Evolutionary conservation across 1,284 basidiomycete genomes (phyloP), one percentile per base, ranked within the genome.

Genomic region (Puccinia brachypodii): DNA sequence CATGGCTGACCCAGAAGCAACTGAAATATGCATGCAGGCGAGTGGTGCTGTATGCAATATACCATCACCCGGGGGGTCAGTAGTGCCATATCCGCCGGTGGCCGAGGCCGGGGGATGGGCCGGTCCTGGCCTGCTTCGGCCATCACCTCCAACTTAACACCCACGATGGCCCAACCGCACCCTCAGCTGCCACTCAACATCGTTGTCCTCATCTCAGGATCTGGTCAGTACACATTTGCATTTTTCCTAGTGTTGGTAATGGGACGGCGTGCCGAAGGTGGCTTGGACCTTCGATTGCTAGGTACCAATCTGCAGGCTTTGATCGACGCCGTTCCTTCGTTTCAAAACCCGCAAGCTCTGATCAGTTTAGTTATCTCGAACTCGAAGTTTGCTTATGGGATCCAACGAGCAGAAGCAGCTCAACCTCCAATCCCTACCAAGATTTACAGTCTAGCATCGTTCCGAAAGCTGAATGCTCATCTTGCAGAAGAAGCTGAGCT

Each of bases 301-400:
- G 95, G 96, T 60, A 93, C 93, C 40, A 99, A 99, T 88, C 90
- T 99, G 33, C 96, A 98, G 88, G 96, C 96, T 0, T 89, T 99
- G 82, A 94, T 99, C 85, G 93, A 98, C 87, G 25, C 25, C 90
- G 90, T 92, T 19, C 88, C 89, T 73, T 86, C 90, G 19, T 79
- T 84, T 13, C 83, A 82, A 38, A 89, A 94, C 60, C 92, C 94
- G 36, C 87, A 91, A 83, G 89, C 92, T 0, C 87, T 89, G 74
- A 93, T 99, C 86, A 89, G 89, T 62, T 90, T 92, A 84, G 96
- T 99, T 56, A 88, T 99, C 81, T 98, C 96, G 0, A 98, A 96
- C 85, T 90, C 95, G 60, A 96, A 96, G 85, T 92, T 92, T 31
- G 96, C 95, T 1, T 94, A 92, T 85, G 97, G 96, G 0, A 90